These are phyloP conservation scores for Heliamphora pulchella DNA, from an alignment of 179 eudicot genomes.

Conservation along the genomic window DNA sequence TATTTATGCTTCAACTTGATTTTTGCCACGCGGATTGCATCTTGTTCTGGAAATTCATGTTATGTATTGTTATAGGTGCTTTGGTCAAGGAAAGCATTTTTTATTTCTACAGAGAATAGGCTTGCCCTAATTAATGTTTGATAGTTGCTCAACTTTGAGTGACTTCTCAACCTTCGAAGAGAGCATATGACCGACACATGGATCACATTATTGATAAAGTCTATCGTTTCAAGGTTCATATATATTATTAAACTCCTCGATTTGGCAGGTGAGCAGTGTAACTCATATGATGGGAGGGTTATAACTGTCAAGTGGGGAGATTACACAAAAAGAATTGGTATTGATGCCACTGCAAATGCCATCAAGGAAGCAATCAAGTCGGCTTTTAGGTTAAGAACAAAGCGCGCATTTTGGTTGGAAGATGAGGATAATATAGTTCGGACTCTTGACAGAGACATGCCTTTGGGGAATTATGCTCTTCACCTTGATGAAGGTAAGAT, in stretches of 20 bases:
- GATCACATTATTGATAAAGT: too few relatives aligned
- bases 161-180: too few relatives aligned
- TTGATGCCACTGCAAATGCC: conserved; percentile 65
- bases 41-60: not conserved
- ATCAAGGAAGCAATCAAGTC: conserved; percentile 69
- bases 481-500: conserved; percentile 68
- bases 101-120: not conserved
- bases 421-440: conserved; percentile 60
- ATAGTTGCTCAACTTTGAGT: not conserved
- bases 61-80: not conserved
- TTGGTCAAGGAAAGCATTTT: not conserved
- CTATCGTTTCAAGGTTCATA: too few relatives aligned
- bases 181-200: too few relatives aligned
- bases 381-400: conserved; percentile 60
- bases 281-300: conserved; percentile 52
- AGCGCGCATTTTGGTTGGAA: conserved; percentile 68
- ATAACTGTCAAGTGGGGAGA: conserved; percentile 64
- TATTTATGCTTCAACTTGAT: not conserved
- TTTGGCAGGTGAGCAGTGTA: conserved; percentile 43
- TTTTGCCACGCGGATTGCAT: not conserved
- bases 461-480: conserved; percentile 50
- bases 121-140: not conserved
- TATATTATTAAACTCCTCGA: too few relatives aligned
- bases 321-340: conserved; percentile 49
- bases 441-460: conserved; percentile 68